phyloP scores from a whole-genome alignment of 2,329 filamentous ascomycete genomes.

The Neofusicoccum umdonicola region DNA sequence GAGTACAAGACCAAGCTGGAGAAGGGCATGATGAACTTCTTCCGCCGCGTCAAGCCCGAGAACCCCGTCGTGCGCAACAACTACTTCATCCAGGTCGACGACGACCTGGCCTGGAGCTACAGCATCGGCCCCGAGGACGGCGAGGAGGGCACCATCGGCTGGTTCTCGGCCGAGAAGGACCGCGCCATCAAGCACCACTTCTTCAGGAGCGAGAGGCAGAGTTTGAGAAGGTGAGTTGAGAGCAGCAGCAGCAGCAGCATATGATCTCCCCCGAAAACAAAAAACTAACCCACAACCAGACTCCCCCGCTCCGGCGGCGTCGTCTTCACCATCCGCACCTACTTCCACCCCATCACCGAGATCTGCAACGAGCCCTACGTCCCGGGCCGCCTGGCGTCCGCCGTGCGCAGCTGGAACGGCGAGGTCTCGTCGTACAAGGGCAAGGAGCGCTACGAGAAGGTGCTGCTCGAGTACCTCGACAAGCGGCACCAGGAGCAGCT shows the following conservation, averaged over 20 bases:
- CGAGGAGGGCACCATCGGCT: slow-evolving; percentile 55
- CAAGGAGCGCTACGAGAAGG: slow-evolving; percentile 67
- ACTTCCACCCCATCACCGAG: slow-evolving; percentile 70
- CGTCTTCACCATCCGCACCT: slow-evolving; percentile 77
- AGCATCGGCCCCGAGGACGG: slow-evolving; percentile 73
- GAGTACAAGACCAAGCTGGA: slow-evolving; percentile 70
- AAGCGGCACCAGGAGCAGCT: slow-evolving; percentile 71
- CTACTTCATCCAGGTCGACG: slow-evolving; percentile 87
- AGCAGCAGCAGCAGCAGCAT: too few relatives aligned
- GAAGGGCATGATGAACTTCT: slow-evolving; percentile 79
- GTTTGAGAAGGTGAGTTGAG: slow-evolving; percentile 52
- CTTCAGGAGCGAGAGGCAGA: slow-evolving; percentile 76
- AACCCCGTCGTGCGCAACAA: slow-evolving; percentile 70
- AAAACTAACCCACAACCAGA: slow-evolving; percentile 22
- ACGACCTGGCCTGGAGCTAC: slow-evolving; percentile 69
- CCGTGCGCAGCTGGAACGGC: slow-evolving; percentile 76
- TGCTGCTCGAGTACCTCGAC: slow-evolving; percentile 76
- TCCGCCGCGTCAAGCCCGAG: slow-evolving; percentile 67
- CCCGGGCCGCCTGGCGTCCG: slow-evolving; percentile 73
- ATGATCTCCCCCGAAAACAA: too few relatives aligned
- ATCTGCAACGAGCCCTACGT: slow-evolving; percentile 72
- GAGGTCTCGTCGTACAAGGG: slow-evolving; percentile 79
- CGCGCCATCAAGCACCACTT: slow-evolving; percentile 69
- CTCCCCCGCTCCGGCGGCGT: slow-evolving; percentile 47
- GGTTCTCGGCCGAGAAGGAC: slow-evolving; percentile 74